These are phyloP conservation scores for Colletotrichum tabaci DNA, from an alignment of 2,329 filamentous ascomycete species.

Conservation along the genomic window DNA sequence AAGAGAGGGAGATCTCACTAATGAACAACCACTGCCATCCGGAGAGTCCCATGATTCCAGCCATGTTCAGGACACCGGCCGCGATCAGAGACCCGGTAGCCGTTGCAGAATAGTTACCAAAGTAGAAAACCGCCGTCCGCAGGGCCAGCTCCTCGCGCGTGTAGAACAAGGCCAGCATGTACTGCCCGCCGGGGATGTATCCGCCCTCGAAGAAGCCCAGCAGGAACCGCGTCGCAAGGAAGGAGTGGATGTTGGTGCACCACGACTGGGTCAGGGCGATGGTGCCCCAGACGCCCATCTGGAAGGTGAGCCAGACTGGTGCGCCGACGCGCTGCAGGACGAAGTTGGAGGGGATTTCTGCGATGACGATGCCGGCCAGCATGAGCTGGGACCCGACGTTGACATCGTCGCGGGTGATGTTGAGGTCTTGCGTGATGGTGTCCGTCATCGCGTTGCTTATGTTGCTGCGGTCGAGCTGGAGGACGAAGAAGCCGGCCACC, in stretches of 20 bases:
- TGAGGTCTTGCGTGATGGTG: constrained; percentile 62
- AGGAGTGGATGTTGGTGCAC: constrained; percentile 45
- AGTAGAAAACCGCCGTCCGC: constrained; percentile 58
- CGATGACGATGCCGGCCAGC: constrained; percentile 64
- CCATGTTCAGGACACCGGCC: constrained; percentile 34
- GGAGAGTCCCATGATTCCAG: constrained; percentile 23
- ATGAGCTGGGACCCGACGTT: constrained; percentile 68
- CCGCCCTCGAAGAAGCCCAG: constrained; percentile 51
- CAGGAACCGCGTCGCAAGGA: constrained; percentile 49
- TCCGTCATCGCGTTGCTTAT: constrained; percentile 68
- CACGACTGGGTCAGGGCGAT: constrained; percentile 50
- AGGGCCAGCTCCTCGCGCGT: constrained; percentile 49
- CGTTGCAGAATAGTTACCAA: constrained; percentile 57
- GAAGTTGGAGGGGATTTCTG: constrained; percentile 56
- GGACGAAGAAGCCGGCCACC: constrained; percentile 51
- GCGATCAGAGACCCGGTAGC: constrained; percentile 40
- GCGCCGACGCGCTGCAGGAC: constrained; percentile 51
- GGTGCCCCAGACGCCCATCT: constrained; percentile 50
- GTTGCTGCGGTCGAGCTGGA: constrained; percentile 55
- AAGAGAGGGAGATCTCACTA: constrained; percentile 4
- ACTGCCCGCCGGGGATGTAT: constrained; percentile 51
- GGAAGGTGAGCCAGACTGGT: constrained; percentile 32
- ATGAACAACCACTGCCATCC: constrained; percentile 44
- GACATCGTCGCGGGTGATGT: constrained; percentile 64
- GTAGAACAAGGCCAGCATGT: constrained; percentile 51